Evolutionary conservation across 495 filamentous ascomycete genomes (phyloP).

Genomic region (Apodospora peruviana): DNA sequence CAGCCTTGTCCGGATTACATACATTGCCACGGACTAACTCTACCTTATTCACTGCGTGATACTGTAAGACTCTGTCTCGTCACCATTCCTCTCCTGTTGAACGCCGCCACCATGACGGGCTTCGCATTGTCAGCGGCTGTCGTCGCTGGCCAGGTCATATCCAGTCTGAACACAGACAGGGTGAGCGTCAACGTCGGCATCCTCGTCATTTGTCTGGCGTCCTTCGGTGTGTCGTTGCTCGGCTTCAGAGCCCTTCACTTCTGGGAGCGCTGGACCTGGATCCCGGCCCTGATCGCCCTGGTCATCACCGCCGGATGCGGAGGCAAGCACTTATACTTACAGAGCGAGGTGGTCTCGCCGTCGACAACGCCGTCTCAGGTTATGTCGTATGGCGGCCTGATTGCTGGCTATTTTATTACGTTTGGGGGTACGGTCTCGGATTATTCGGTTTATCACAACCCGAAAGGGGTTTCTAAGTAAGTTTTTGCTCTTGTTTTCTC

Average conservation of each 20-base stretch:
- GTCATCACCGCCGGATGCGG: slow-evolving; percentile 45
- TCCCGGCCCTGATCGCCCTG: slow-evolving; percentile 46
- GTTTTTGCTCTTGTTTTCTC: slow-evolving; percentile 1
- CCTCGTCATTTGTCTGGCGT: slow-evolving; percentile 43
- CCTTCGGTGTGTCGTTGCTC: slow-evolving; percentile 43
- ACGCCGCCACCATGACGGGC: slow-evolving; percentile 37
- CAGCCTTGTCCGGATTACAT: too few species aligned
- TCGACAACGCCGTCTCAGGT: slow-evolving; percentile 23
- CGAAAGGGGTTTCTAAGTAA: slow-evolving; percentile 28
- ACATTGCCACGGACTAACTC: too few species aligned
- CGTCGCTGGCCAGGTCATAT: slow-evolving; percentile 38
- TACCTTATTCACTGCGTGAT: too few species aligned
- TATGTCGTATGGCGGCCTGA: slow-evolving; percentile 27
- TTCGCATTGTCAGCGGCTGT: slow-evolving; percentile 38
- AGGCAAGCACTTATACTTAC: slow-evolving; percentile 35
- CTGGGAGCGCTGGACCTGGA: slow-evolving; percentile 53
- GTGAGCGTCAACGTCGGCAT: slow-evolving; percentile 46
- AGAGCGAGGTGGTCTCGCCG: slow-evolving; percentile 17
- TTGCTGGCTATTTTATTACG: slow-evolving; percentile 40
- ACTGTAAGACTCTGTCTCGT: slow-evolving; percentile 31
- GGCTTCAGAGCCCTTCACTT: slow-evolving; percentile 49
- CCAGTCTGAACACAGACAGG: slow-evolving; percentile 38
- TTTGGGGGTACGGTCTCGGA: slow-evolving; percentile 38
- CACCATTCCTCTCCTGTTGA: slow-evolving; percentile 33
- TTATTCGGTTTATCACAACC: slow-evolving; percentile 39